phyloP scores from a whole-genome alignment of 2,329 filamentous ascomycete species.

The Cladorrhinum sp. region DNA sequence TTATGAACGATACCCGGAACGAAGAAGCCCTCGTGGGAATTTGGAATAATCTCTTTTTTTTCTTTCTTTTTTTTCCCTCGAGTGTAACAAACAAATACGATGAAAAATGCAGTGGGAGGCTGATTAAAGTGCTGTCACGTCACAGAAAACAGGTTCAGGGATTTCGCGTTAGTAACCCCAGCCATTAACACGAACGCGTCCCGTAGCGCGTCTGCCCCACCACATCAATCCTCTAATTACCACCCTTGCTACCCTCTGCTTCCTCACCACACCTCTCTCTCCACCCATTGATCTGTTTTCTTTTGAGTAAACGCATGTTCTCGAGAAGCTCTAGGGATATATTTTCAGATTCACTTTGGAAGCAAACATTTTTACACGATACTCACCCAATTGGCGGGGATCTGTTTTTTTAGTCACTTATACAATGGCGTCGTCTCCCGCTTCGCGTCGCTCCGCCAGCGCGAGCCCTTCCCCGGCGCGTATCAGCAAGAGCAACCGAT shows the following conservation, averaged over 20 bases:
- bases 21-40: background rate
- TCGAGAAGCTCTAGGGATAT: background rate
- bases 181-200: conserved; percentile 18
- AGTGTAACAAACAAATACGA: too few relatives aligned
- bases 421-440: conserved; percentile 48
- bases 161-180: conserved; percentile 2
- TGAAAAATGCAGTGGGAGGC: too few relatives aligned
- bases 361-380: too few relatives aligned
- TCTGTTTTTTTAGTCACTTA: conserved; percentile 6
- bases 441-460: conserved; percentile 16
- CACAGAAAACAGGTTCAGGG: background rate
- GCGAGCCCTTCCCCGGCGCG: conserved; percentile 18
- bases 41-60: background rate
- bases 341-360: conserved; percentile 4
- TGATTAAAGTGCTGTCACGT: too few relatives aligned
- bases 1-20: conserved; percentile 33
- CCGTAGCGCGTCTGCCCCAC: conserved; percentile 22
- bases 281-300: conserved; percentile 14
- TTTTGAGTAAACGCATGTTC: conserved; percentile 5
- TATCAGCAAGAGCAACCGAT: conserved; percentile 9
- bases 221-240: conserved; percentile 15
- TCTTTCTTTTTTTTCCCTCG: too few relatives aligned
- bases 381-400: conserved; percentile 9
- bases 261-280: conserved; percentile 2
- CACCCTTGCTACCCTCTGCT: background rate